A percentile compares a stretch with the other conserved stretches of the same genome.
Evolutionary conservation across 148 eudicot species (phyloP).

Genomic region (Beta vulgaris): DNA sequence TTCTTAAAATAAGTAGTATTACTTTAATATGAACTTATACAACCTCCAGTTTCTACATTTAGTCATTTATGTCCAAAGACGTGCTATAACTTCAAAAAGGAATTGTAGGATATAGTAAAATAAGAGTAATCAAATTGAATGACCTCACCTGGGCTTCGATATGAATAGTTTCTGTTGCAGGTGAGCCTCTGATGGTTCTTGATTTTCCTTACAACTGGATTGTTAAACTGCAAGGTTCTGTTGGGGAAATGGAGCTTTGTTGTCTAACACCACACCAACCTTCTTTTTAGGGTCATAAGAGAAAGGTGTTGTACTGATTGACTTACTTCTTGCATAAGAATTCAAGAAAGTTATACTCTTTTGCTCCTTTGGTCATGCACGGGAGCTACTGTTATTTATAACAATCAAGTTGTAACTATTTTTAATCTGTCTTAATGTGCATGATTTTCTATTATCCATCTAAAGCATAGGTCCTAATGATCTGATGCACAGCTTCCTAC

Average conservation of each 20-base stretch:
- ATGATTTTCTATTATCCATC: background rate
- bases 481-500: constrained; percentile 67
- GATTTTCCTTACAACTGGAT: background rate
- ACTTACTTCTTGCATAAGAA: background rate
- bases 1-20: constrained; percentile 9
- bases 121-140: background rate
- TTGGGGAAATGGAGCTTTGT: background rate
- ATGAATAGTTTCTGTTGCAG: background rate
- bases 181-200: background rate
- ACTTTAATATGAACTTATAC: background rate
- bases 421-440: background rate
- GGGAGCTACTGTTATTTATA: background rate
- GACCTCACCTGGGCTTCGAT: background rate
- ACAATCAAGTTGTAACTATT: background rate
- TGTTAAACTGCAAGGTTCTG: background rate
- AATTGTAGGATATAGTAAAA: too few relatives aligned
- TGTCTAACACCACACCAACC: background rate
- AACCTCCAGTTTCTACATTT: background rate
- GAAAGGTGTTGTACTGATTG: too few relatives aligned
- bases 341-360: background rate
- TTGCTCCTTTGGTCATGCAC: background rate
- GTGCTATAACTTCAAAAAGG: too few relatives aligned
- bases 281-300: too few relatives aligned
- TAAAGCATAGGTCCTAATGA: constrained; percentile 30
- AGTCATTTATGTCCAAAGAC: background rate